phyloP scores from a whole-genome alignment of 352 stramenopile species.

The Phytopythium aichiense region DNA sequence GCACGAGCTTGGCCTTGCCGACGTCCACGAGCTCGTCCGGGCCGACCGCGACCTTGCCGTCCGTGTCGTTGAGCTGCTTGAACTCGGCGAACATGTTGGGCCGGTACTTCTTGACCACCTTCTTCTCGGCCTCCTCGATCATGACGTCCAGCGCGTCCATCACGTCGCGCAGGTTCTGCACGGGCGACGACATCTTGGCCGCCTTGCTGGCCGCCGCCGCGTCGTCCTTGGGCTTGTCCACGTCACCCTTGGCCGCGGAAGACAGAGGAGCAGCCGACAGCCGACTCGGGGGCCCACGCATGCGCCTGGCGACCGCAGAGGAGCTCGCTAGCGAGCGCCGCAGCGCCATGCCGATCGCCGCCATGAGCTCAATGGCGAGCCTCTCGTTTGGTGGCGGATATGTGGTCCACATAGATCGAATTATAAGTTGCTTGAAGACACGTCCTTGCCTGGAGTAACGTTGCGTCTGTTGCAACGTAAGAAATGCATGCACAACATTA shows the following conservation, averaged over 20 bases:
- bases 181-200: conserved; percentile 28
- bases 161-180: conserved; percentile 70
- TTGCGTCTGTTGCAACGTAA: not conserved
- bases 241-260: not conserved
- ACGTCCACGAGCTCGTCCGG: conserved; percentile 50
- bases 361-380: conserved; percentile 10
- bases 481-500: not conserved
- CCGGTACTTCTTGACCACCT: conserved; percentile 82
- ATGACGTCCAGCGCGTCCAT: conserved; percentile 77
- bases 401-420: not conserved
- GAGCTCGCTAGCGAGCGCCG: conserved; percentile 10
- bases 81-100: conserved; percentile 88
- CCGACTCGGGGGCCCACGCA: not conserved
- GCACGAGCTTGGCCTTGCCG: conserved; percentile 47
- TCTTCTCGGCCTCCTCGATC: conserved; percentile 82
- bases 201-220: not conserved
- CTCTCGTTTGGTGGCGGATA: not conserved
- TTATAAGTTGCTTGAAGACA: not conserved
- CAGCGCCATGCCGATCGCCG: not conserved
- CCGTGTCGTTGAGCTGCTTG: conserved; percentile 86
- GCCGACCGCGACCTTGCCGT: conserved; percentile 68
- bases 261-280: conserved; percentile 8
- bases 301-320: not conserved
- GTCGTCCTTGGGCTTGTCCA: not conserved
- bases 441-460: not conserved